Evolutionary conservation across 805 yeast genomes (phyloP), one percentile per base, ranked within the genome.

Genomic region (Suhomyces sp.): DNA sequence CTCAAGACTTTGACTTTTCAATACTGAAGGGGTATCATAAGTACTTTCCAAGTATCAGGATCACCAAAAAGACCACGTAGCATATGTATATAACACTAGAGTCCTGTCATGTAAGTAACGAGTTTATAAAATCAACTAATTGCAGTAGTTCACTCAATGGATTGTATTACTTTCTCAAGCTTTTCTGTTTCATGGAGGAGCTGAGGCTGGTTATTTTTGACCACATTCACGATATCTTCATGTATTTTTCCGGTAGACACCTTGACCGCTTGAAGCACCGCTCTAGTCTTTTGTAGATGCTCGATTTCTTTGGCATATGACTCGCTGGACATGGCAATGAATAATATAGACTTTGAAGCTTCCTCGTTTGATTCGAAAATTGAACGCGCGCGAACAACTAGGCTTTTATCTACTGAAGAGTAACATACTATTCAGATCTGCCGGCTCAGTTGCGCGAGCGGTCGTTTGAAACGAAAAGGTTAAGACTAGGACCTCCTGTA

Each of bases 181-280:
- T 47, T 25, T 12, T 31, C 44, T 7, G 52, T 29, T 39, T 55
- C 51, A 8, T 31, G 24, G 9, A 52, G 33, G 41, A 60, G 51
- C 19, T 39, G 43, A 5, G 58, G 60, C 43, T 66, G 63, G 29
- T 57, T 57, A 8, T 44, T 54, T 8, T 51, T 46, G 19, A 49
- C 47, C 1, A 65, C 67, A 4, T 55, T 48, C 20, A 53, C 51
- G 8, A 70, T 57, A 47, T 70, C 75, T 22, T 55, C 47, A 46
- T 63, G 56, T n/a, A 70, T 63, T 22, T 57, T 63, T 15, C 60
- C 60, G 2, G 70, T 63, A 19, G 72, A 55, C 44, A 60, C 66
- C 20, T 67, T 61, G 6, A 70, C 57, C 4, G 62, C 61, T 54
- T 69, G 72, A 5, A 69, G 54, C 10, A 68, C 59, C 19, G 72